These are phyloP conservation scores for Pseudopithomyces chartarum DNA, from an alignment of 2,329 filamentous ascomycete genomes.

Conservation along the genomic window DNA sequence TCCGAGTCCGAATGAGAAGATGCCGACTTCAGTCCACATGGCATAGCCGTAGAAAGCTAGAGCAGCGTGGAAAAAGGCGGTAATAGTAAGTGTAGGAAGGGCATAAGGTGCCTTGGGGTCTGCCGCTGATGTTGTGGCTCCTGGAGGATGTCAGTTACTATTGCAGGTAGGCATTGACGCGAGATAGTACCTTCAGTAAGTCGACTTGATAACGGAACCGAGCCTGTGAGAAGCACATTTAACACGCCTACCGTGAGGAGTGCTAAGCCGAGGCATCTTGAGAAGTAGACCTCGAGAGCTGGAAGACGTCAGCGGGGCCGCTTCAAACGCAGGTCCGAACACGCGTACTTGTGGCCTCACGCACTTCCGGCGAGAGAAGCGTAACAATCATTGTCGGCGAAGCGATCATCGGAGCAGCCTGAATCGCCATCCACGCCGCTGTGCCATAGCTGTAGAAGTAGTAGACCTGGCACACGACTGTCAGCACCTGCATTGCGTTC, in stretches of 20 bases:
- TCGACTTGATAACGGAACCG: slow-evolving; percentile 66
- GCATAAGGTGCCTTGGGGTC: slow-evolving; percentile 56
- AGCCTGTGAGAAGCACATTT: slow-evolving; percentile 71
- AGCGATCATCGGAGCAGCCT: slow-evolving; percentile 60
- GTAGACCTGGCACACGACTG: slow-evolving; percentile 41
- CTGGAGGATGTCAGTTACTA: slow-evolving; percentile 16
- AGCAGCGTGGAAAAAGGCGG: slow-evolving; percentile 67
- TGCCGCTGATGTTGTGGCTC: slow-evolving; percentile 39
- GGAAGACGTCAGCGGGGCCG: neutral
- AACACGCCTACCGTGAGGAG: slow-evolving; percentile 68
- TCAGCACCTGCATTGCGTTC: slow-evolving; percentile 16
- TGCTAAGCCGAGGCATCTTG: slow-evolving; percentile 70
- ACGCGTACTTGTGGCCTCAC: slow-evolving; percentile 58
- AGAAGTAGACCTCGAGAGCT: slow-evolving; percentile 75
- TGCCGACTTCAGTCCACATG: slow-evolving; percentile 62
- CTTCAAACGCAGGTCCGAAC: no score
- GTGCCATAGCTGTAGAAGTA: slow-evolving; percentile 51
- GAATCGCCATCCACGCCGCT: slow-evolving; percentile 49
- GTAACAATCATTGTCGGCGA: slow-evolving; percentile 66
- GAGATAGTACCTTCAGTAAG: slow-evolving; percentile 37
- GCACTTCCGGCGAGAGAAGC: slow-evolving; percentile 62
- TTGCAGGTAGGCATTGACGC: neutral
- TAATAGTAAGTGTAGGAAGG: slow-evolving; percentile 68
- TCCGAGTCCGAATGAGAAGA: slow-evolving; percentile 65
- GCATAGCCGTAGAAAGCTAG: slow-evolving; percentile 65